These are phyloP conservation scores for Cystofilobasidium bisporidii DNA, from an alignment of 768 basidiomycete species.

Conservation along the genomic window DNA sequence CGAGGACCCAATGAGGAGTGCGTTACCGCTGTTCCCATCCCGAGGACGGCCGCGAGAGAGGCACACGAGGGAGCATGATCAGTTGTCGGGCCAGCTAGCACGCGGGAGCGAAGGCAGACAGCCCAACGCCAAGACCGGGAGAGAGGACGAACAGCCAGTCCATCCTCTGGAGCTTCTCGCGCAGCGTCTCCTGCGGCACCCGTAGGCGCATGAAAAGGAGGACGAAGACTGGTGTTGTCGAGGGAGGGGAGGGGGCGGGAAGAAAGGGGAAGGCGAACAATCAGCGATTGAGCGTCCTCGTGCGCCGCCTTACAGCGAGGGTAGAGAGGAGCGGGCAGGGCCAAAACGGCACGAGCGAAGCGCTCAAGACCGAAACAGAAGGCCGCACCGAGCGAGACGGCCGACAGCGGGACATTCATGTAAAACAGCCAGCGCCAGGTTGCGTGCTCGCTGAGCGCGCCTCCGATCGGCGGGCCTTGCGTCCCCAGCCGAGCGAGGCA, in stretches of 20 bases:
- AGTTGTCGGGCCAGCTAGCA: too few relatives aligned
- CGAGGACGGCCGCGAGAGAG: not conserved
- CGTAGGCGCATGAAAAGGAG: constrained; percentile 14
- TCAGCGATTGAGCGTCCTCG: too few relatives aligned
- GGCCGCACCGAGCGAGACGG: constrained; percentile 4
- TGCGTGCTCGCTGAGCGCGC: constrained; percentile 1
- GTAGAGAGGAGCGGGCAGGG: too few relatives aligned
- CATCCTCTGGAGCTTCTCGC: constrained; percentile 13
- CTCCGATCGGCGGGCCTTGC: constrained; percentile 16
- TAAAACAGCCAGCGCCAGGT: constrained; percentile 17
- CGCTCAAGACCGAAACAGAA: not conserved
- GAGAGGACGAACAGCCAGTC: constrained; percentile 12
- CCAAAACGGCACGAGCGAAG: not conserved
- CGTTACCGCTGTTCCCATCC: constrained; percentile 41
- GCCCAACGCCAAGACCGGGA: not conserved
- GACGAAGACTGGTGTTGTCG: not conserved
- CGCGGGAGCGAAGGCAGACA: too few relatives aligned
- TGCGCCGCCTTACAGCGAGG: too few relatives aligned
- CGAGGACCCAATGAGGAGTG: constrained; percentile 42
- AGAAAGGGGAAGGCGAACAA: not conserved
- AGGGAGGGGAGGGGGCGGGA: too few relatives aligned
- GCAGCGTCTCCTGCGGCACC: constrained; percentile 8
- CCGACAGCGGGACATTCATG: constrained; percentile 15
- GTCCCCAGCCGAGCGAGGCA: too few relatives aligned
- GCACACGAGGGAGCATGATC: not conserved